Conservation (phyloP, 148 eudicot genomes). For the Persicaria maculosa region DNA sequence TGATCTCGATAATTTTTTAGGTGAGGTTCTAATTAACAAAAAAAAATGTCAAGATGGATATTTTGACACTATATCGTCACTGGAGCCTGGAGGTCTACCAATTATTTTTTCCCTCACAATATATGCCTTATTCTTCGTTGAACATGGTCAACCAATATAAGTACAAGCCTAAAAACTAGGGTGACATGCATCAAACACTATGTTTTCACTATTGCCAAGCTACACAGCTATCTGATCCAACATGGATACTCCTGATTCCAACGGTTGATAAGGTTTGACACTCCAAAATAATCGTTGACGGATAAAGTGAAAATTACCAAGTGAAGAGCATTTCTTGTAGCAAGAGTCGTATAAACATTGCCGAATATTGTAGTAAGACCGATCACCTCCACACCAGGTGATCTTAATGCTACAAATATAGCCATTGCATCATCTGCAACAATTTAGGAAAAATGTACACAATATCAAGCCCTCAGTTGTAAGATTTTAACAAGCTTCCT, state of each 20-base stretch:
- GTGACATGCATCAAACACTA: background rate
- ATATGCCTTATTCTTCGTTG: background rate
- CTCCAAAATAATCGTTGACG: background rate
- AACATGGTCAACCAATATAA: background rate
- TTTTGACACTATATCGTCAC: background rate
- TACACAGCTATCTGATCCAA: background rate
- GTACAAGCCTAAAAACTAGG: background rate
- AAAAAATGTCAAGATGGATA: background rate
- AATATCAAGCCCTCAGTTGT: background rate
- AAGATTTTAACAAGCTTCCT: background rate
- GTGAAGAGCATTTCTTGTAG: constrained; percentile 94
- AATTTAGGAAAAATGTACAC: constrained; percentile 3
- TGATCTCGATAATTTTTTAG: background rate
- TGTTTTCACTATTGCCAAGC: background rate
- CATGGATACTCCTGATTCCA: background rate
- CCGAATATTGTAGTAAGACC: constrained; percentile 91
- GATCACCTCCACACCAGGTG: constrained; percentile 84
- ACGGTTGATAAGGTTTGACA: background rate
- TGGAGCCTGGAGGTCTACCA: background rate
- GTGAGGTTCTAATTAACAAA: background rate
- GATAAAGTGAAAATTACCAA: constrained; percentile 40
- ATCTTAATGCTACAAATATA: constrained; percentile 76
- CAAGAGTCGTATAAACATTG: constrained; percentile 82
- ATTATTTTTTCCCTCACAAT: background rate
- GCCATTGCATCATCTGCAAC: constrained; percentile 98